Percentiles rank a stretch among this genome's conserved stretches.
Evolutionary conservation across 1,284 basidiomycete genomes (phyloP).

Genomic region (Boletus mariae): DNA sequence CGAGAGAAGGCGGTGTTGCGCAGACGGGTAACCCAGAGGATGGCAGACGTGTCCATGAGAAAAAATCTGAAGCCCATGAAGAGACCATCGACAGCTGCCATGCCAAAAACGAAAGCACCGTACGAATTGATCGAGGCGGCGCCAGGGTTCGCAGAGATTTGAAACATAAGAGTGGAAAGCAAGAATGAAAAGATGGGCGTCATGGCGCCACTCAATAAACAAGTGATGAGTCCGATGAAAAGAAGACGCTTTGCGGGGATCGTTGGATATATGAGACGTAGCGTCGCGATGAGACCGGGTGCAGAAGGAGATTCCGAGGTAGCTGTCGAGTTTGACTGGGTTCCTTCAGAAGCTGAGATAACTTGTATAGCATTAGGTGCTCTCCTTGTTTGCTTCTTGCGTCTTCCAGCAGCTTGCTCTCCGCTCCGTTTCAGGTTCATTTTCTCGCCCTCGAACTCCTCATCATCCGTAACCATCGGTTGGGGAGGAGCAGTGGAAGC

Average conservation of each 20-base stretch:
- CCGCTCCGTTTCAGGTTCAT: slow-evolving; percentile 39
- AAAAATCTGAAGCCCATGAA: slow-evolving; percentile 73
- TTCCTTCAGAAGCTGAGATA: slow-evolving; percentile 23
- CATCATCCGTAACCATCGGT: slow-evolving; percentile 33
- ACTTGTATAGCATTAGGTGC: slow-evolving; percentile 25
- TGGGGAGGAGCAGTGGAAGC: slow-evolving; percentile 10
- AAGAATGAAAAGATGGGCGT: slow-evolving; percentile 92
- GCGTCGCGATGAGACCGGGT: slow-evolving; percentile 36
- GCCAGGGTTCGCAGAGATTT: slow-evolving; percentile 69
- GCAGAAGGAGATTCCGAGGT: neutral
- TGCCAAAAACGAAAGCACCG: slow-evolving; percentile 64
- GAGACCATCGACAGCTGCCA: slow-evolving; percentile 75
- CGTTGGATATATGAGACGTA: slow-evolving; percentile 65
- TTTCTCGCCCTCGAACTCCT: slow-evolving; percentile 45
- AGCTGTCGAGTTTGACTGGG: neutral
- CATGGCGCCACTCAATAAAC: slow-evolving; percentile 72
- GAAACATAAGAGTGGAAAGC: slow-evolving; percentile 78
- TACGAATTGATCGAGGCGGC: slow-evolving; percentile 68
- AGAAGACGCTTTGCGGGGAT: slow-evolving; percentile 75
- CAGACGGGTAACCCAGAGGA: slow-evolving; percentile 73
- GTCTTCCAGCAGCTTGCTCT: slow-evolving; percentile 30
- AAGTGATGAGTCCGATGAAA: slow-evolving; percentile 62
- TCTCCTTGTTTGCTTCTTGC: slow-evolving; percentile 21
- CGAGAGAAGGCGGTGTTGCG: slow-evolving; percentile 57
- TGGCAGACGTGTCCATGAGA: slow-evolving; percentile 70